phyloP scores from a whole-genome alignment of 139 green algal genomes.

The Chlamydomonas urium region DNA sequence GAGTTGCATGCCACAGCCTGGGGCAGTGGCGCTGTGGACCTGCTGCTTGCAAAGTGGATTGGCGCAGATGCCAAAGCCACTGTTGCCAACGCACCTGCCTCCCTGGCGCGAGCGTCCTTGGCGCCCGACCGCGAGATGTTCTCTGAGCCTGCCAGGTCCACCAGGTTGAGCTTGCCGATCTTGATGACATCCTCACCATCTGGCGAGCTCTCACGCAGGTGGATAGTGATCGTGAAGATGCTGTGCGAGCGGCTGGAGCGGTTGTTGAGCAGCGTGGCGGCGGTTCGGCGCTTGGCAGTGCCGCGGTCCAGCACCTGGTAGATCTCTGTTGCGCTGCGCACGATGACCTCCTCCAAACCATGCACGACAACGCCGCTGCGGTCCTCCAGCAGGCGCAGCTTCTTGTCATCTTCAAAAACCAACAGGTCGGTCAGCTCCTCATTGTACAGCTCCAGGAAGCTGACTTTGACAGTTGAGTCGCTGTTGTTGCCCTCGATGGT shows the following conservation, averaged over 20 bases:
- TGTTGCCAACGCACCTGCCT: slow-evolving; percentile 72
- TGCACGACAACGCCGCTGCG: slow-evolving; percentile 79
- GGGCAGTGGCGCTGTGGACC: too few species aligned
- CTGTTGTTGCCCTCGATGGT: slow-evolving; percentile 67
- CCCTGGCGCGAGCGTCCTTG: slow-evolving; percentile 78
- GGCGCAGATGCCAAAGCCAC: not conserved
- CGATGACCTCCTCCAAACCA: slow-evolving; percentile 89
- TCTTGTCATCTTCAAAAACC: slow-evolving; percentile 30
- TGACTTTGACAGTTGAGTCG: slow-evolving; percentile 74
- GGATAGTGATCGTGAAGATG: slow-evolving; percentile 85
- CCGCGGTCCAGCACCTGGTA: slow-evolving; percentile 88
- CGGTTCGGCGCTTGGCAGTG: slow-evolving; percentile 81
- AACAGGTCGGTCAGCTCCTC: slow-evolving; percentile 98
- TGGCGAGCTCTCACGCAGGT: slow-evolving; percentile 82
- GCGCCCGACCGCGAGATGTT: slow-evolving; percentile 90
- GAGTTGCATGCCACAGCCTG: too few species aligned
- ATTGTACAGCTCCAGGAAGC: slow-evolving; percentile 99
- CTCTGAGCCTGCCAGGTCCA: slow-evolving; percentile 95
- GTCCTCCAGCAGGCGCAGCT: slow-evolving; percentile 77
- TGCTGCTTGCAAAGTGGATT: too few species aligned
- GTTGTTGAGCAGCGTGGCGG: slow-evolving; percentile 97
- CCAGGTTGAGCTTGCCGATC: slow-evolving; percentile 93
- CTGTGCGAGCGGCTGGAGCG: slow-evolving; percentile 94
- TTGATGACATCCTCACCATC: slow-evolving; percentile 97
- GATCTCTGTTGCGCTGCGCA: slow-evolving; percentile 81